Evolutionary conservation across 2,329 filamentous ascomycete species (phyloP), one percentile per base, ranked within the genome.

Genomic region (Diaporthe citri): DNA sequence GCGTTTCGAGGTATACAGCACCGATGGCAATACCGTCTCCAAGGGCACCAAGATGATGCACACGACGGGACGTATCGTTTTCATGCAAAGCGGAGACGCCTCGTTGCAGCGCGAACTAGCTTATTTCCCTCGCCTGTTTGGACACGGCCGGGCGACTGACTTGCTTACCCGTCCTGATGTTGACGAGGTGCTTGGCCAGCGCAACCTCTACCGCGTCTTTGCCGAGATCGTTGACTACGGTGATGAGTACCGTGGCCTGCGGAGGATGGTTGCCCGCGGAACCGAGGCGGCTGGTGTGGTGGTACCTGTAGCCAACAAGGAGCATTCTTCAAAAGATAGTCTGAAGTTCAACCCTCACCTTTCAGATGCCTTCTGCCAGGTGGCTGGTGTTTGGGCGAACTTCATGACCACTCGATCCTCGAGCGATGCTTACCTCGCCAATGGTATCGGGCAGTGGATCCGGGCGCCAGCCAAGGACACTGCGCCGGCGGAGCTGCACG

Each of bases 171-270:
- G 59, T 25, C 15, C 62, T 7, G 43, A 79, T 46, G 75, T 59
- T 67, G 79, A 80, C 22, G 82, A 85, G 13, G 78, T 81, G n/a
- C 70, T 86, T 34, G 79, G 81, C 48, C 81, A 81, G 3, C 80
- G 80, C 10, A 82, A 81, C 75, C 81, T 87, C 15, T 88, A 87
- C 78, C 77, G 78, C 20, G 78, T 80, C 2, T 84, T 87, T 74
- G 73, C 76, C 0, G 78, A 81, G 0, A 78, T 86, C 20, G 82
- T 86, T 22, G 79, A 83, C 66, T 86, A 84, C 75, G 77, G 75
- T 1, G 74, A 78, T 5, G 15, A 76, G 3, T 86, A 83, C 76
- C 80, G 76, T 0, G 82, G 83, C 0, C 73, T 86, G 9, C 76
- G 72, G n/a, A 80, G 78, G 25, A 72, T 86, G 0, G 80, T 81